Conservation (phyloP, 345 rosid species). For the Euphorbia lathyris region DNA sequence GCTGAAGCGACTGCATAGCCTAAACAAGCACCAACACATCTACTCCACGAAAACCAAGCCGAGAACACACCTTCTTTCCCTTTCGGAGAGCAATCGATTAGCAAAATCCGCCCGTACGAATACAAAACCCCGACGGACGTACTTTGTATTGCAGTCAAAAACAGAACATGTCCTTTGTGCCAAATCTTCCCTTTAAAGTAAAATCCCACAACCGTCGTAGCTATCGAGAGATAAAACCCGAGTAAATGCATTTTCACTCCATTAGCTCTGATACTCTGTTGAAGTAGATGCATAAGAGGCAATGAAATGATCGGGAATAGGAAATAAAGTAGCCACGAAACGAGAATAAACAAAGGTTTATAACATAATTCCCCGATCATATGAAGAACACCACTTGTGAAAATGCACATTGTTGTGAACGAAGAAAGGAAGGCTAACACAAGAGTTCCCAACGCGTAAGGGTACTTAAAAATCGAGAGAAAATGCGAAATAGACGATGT, state of each 20-base stretch:
- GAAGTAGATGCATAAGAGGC: slow-evolving; percentile 45
- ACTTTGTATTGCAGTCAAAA: slow-evolving; percentile 52
- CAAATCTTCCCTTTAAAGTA: slow-evolving; percentile 36
- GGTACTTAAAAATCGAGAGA: slow-evolving; percentile 39
- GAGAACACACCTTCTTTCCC: slow-evolving; percentile 58
- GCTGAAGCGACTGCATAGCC: slow-evolving; percentile 53
- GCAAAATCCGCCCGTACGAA: slow-evolving; percentile 45
- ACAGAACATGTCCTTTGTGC: slow-evolving; percentile 32
- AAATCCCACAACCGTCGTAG: slow-evolving; percentile 45
- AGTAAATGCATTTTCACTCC: slow-evolving; percentile 51
- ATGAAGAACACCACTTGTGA: slow-evolving; percentile 39
- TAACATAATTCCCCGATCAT: slow-evolving; percentile 48
- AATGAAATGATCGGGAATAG: slow-evolving; percentile 43
- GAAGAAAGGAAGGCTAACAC: slow-evolving; percentile 41
- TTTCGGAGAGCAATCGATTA: slow-evolving; percentile 45
- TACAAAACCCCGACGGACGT: slow-evolving; percentile 45
- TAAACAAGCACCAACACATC: slow-evolving; percentile 40
- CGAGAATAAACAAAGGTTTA: slow-evolving; percentile 37
- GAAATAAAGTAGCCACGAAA: slow-evolving; percentile 47
- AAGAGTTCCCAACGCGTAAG: slow-evolving; percentile 45
- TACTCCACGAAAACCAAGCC: slow-evolving; percentile 47
- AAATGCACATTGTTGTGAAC: slow-evolving; percentile 57
- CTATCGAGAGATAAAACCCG: slow-evolving; percentile 41
- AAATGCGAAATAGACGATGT: slow-evolving; percentile 23
- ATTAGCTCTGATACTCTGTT: slow-evolving; percentile 33